Base-by-base conservation (phyloP, 176 grass and related monocot species). In the Juncus inflexus region DNA sequence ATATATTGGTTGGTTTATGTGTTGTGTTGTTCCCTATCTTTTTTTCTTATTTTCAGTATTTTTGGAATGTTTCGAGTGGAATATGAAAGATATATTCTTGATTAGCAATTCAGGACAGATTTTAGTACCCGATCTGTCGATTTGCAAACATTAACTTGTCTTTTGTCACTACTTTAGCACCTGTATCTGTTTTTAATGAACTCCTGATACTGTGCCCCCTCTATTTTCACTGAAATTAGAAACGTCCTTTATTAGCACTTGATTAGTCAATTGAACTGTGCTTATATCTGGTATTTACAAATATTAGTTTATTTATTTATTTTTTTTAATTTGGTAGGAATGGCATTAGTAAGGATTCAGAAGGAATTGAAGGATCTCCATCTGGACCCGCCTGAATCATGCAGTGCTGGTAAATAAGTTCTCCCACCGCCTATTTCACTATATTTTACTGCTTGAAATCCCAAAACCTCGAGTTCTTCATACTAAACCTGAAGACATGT, bases 261-360 rank as follows among this genome's bases (percentile, higher is more conserved):
- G 50, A 69, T 2, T 2, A 15, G 4, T 12, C 28, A 63, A 37
- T 67, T 15, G 1, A n/a, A 40, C 15, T 42, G 9, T 9, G 5
- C 35, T 38, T 43, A 57, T 71, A 16, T 19, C 0, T 4, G n/a
- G 9, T 55, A 42, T 40, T 67, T 35, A 14, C 40, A 7, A 12
- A 54, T 16, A 40, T 75, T 64, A 5, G 19, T 50, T 52, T 47
- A 3, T 49, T 15, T 11, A 38, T 38, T 62, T 52, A 4, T 55
- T 28, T 28, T 28, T 28, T 28, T 61, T 54, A 50, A 51, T 19
- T 42, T 52, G 7, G 16, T 41, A 55, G 12, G 59, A 76, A 77
- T 77, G 74, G 74, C 74, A 59, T 38, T 11, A 11, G 67, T 68
- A 63, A 77, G 74, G 63, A 68, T 77, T 67, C 63, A 60, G 64